Evolutionary conservation across 441 rosid species (phyloP).

Genomic region (Eutrema salsugineum): DNA sequence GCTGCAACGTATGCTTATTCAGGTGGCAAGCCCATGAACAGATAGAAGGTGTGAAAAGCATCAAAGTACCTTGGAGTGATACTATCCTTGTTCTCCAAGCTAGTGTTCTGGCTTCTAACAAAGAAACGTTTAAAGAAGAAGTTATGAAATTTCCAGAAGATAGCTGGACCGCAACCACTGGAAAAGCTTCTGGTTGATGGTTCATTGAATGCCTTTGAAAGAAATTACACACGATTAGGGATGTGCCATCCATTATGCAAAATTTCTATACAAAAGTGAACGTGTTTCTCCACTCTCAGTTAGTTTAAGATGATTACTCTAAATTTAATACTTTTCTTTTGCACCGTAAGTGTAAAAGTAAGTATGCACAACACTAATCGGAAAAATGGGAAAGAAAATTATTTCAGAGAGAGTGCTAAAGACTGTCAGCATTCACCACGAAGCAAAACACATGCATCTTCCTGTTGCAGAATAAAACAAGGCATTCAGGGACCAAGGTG

Average conservation of each 20-base stretch:
- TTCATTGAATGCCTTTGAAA: conserved; percentile 48
- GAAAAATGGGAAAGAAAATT: neutral
- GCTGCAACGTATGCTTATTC: conserved; percentile 7
- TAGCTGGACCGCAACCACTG: conserved; percentile 70
- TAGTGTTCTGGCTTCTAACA: conserved; percentile 55
- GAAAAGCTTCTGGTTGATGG: conserved; percentile 44
- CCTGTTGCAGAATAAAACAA: neutral
- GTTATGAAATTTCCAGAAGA: conserved; percentile 64
- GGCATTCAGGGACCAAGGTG: conserved; percentile 12
- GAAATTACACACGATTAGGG: conserved; percentile 29
- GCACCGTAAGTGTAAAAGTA: conserved; percentile 1
- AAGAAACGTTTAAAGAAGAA: conserved; percentile 56
- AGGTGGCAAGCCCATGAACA: conserved; percentile 15
- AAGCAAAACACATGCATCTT: conserved; percentile 17
- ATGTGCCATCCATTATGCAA: conserved; percentile 24
- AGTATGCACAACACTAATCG: neutral
- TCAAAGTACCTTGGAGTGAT: conserved; percentile 69
- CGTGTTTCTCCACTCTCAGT: neutral
- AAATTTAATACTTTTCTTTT: conserved; percentile 10
- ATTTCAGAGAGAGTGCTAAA: neutral
- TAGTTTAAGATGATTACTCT: conserved; percentile 7
- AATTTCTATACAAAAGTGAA: conserved; percentile 7
- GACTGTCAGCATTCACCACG: neutral
- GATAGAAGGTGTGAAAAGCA: conserved; percentile 4
- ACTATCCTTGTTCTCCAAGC: conserved; percentile 90